Conservation (phyloP, 2,329 filamentous ascomycete species). For the Penicillium sp. region DNA sequence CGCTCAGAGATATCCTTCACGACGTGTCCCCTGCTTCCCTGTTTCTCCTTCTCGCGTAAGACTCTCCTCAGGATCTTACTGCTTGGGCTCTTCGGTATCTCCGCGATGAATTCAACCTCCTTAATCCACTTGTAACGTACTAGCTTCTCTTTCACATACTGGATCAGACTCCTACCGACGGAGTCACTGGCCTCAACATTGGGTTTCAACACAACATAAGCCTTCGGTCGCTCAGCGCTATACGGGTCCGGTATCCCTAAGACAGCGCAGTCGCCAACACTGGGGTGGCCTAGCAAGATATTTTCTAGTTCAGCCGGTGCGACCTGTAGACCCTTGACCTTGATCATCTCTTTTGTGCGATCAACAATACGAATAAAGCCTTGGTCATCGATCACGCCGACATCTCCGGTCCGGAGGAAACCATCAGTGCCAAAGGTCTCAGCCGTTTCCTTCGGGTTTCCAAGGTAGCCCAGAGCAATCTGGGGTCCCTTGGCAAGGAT, state of each 20-base stretch:
- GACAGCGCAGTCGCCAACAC: neutral
- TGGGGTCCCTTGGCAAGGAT: neutral
- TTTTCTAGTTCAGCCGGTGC: neutral
- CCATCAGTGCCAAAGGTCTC: conserved; percentile 7
- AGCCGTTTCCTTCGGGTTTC: conserved; percentile 12
- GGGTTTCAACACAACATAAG: neutral
- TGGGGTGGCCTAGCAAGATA: neutral
- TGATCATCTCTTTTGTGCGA: conserved; percentile 22
- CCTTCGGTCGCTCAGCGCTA: neutral
- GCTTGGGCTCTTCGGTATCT: no score
- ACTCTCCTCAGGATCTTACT: no score
- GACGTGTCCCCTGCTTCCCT: no score
- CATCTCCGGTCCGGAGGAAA: conserved; percentile 21
- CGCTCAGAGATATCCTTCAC: no score
- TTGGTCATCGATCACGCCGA: conserved; percentile 13
- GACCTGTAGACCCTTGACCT: conserved; percentile 15
- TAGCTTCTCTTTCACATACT: no score
- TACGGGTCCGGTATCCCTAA: neutral
- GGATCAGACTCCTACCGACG: no score
- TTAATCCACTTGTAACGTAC: no score
- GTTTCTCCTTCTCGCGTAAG: no score
- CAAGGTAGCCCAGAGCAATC: conserved; percentile 9
- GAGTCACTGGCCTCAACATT: no score
- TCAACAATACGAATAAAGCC: conserved; percentile 16
- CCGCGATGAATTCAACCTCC: no score